phyloP scores from a whole-genome alignment of 2,329 filamentous ascomycete genomes.

The Ciborinia camelliae region DNA sequence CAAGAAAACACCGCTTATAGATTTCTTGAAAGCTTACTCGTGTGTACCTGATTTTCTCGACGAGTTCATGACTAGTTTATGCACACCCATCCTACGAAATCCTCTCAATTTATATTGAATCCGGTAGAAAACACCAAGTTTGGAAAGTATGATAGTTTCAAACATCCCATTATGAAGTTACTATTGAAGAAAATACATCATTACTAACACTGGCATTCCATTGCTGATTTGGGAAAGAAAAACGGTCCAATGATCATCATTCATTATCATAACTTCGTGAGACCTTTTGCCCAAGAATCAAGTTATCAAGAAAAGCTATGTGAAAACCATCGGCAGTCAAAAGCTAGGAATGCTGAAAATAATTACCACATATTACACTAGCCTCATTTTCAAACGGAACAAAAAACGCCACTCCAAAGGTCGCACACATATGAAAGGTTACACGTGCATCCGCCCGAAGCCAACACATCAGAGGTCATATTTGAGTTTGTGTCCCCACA shows the following conservation, averaged over 20 bases:
- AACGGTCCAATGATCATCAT: background rate
- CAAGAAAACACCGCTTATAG: background rate
- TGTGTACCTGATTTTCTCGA: background rate
- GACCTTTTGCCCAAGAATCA: background rate
- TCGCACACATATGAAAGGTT: background rate
- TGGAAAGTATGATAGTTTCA: background rate
- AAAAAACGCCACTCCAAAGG: background rate
- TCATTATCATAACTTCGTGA: background rate
- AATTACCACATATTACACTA: background rate
- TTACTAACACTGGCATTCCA: background rate
- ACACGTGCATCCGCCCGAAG: background rate
- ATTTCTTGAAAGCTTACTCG: background rate
- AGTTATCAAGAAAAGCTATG: too few relatives aligned
- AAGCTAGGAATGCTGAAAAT: background rate
- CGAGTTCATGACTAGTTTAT: background rate
- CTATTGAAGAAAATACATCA: background rate
- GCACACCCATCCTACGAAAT: background rate
- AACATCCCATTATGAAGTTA: background rate
- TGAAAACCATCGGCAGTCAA: background rate
- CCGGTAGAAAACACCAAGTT: background rate
- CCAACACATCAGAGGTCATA: background rate
- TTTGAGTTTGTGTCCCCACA: background rate
- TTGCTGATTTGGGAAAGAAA: background rate
- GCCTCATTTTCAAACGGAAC: background rate
- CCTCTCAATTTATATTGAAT: background rate